Conservation (phyloP, 805 yeast genomes). For the Candida sonorensis region DNA sequence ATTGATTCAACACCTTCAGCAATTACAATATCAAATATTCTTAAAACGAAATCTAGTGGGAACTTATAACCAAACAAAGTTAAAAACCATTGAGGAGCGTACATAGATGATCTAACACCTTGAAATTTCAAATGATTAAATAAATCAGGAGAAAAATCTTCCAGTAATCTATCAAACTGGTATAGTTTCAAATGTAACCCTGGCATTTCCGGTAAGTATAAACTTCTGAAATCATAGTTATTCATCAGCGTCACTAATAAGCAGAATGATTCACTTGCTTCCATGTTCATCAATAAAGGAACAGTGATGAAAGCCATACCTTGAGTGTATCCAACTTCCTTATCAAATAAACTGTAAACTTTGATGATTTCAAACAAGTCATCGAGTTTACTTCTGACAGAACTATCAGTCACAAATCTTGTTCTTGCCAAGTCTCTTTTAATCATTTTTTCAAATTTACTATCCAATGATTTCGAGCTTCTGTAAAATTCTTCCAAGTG, state of each 20-base stretch:
- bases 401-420: constrained; percentile 59
- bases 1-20: constrained; percentile 89
- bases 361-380: constrained; percentile 70
- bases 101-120: constrained; percentile 90
- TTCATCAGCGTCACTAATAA: constrained; percentile 78
- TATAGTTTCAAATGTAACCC: constrained; percentile 81
- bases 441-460: constrained; percentile 69
- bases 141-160: constrained; percentile 65
- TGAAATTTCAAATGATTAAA: constrained; percentile 74
- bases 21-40: constrained; percentile 82
- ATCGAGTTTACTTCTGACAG: constrained; percentile 48
- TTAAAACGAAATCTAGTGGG: constrained; percentile 79
- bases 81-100: constrained; percentile 96
- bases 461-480: constrained; percentile 37
- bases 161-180: constrained; percentile 85
- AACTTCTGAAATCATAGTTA: constrained; percentile 68
- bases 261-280: constrained; percentile 80
- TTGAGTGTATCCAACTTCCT: constrained; percentile 95
- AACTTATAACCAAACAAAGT: constrained; percentile 93
- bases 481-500: constrained; percentile 54
- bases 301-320: constrained; percentile 94
- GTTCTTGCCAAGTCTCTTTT: constrained; percentile 82
- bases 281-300: constrained; percentile 76
- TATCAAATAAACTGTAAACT: constrained; percentile 79
- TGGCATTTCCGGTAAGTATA: constrained; percentile 87